Base-by-base conservation (phyloP, 148 eudicot species). In the Chenopodium berlandieri region DNA sequence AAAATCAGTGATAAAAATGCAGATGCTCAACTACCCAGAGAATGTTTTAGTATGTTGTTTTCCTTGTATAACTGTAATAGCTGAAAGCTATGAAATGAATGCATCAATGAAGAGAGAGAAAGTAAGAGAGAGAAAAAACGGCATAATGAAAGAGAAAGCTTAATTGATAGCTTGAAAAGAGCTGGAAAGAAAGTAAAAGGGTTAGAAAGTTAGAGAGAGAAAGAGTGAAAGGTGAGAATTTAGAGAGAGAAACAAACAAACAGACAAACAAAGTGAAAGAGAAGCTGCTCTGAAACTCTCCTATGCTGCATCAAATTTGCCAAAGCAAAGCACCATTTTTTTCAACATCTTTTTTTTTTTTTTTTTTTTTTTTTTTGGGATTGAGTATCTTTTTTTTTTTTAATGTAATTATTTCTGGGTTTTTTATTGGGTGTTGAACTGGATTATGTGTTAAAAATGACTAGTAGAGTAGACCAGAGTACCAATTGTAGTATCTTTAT, bases 71-170 rank as follows among this genome's bases (percentile, higher is more conserved):
- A 37, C 5, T 7, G 9, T 37, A 8, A 25, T 27, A 72, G 70
- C 77, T 62, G 44, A 58, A 72, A 58, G 58, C 10, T 75, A 20
- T 4, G 1, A 22, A 30, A n/a, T 44, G 30, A 20, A 8, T 48
- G 73, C 47, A 46, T 13, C 78, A 81, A 75, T 64, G 73, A 74
- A 74, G 71, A 74, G 47, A 47, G 64, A 68, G 32, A 78, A 27
- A 78, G 50, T 32, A 20, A 37, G 54, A 30, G 37, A 62, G 48
- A 20, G 48, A 56, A 64, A 56, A 58, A 11, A 23, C 2, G 25
- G 6, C n/a, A 31, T 14, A 34, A 4, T 4, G 52, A 20, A 8
- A 27, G 30, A 60, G 20, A 27, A n/a, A 58, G 30, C 8, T 12
- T 5, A 20, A 2, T 37, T 37, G 44, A 37, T 37, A 37, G 44